Evolutionary conservation across 2,329 filamentous ascomycete genomes (phyloP), one percentile per base, ranked within the genome.

Genomic region (Raffaelea arxii): DNA sequence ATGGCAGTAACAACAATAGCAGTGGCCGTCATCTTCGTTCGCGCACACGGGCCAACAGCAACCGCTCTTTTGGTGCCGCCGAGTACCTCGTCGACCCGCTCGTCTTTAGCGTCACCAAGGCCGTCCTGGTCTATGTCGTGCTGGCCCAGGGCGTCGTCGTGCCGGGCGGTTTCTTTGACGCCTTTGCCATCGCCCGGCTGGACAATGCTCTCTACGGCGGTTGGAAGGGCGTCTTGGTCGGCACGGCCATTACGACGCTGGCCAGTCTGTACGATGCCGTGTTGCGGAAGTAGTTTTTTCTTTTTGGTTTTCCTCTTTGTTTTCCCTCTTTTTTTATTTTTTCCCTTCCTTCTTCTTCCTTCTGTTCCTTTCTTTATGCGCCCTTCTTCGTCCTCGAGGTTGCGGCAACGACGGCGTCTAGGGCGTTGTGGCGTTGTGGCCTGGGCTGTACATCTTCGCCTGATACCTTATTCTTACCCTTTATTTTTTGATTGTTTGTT

Each of bases 61-160:
- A 59, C 44, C 54, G 54, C 37, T 61, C 61, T 36, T 54, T 62
- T 45, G 57, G 62, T 40, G 61, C 66, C 30, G 46, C 49, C 41
- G 75, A 78, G 53, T 80, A 82, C 53, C 68, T 72, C 6, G 80
- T 91, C 53, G 92, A 98, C 62, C 90, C 90, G 4, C 69, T 97
- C 59, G 85, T 83, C 21, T 98, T 94, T 68, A 94, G 90, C 68
- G 81, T 97, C 48, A 79, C 79, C 56, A 95, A 95, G 70, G 90
- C 84, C 0, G 62, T 97, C 46, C 65, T 90, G 49, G 81, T 86
- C 7, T 95, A 85, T 63, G 74, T 91, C 27, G 81, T 95, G 18
- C 95, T 90, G 60, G 78, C 74, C 10, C 79, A 83, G 60, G 78
- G 77, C 27, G 73, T 76, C 43, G 77, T 74, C 41, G n/a, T n/a